Base-by-base conservation (phyloP, 192 early-diverging fungal genomes). In the Piromyces sp. region DNA sequence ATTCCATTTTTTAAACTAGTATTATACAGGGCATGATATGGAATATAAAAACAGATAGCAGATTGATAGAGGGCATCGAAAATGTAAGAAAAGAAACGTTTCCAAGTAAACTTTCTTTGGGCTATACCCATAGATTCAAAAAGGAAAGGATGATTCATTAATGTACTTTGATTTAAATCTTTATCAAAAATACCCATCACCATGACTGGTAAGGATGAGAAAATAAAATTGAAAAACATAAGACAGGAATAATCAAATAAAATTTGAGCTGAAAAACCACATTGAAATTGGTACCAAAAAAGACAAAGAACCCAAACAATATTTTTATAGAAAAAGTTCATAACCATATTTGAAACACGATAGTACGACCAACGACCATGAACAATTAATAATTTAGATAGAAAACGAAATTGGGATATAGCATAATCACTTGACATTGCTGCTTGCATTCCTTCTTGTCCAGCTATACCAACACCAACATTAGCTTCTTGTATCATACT, bases 401-500 rank as follows among this genome's bases (percentile, higher is more conserved):
- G 83, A 82, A 90, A 97, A 37, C 93, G 88, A 86, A 98, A 98
- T 87, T 97, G 95, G 3, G 91, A 93, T 83, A 98, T 94, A 0
- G 94, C 94, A 84, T 96, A 98, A 88, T 98, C 97, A 30, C 92
- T 89, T 5, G 95, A 93, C 94, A 96, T 94, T 13, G 92, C 93
- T 2, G 97, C 97, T 84, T 98, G 96, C 85, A 96, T 84, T 15
- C 97, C 97, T 86, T 98, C 97, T 83, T 96, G 93, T 68, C 97
- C 97, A 22, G 93, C 92, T 81, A 98, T 97, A 30, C 97, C 97
- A 31, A 98, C 87, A 58, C 97, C 97, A 28, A 98, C 90, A 85
- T 98, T 93, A 36, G 97, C 96, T 78, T 95, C 96, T 87, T 99
- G 97, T 83, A 99, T 99, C 97, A 99, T 99, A 37, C 91, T 91